Conservation (phyloP, 140 eudicot genomes). For the Ambrosia hybrid region DNA sequence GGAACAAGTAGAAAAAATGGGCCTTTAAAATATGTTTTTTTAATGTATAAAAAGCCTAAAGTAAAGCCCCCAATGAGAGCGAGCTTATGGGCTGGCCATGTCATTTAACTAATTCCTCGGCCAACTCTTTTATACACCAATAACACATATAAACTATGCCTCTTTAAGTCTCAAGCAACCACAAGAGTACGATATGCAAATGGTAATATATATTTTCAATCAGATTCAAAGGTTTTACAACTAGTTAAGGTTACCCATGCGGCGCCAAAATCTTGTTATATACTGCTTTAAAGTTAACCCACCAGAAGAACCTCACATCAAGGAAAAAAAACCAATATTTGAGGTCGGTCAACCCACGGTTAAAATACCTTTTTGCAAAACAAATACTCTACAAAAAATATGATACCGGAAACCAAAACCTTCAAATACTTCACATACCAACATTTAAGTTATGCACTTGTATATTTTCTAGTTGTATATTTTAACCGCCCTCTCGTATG, state of each 20-base stretch:
- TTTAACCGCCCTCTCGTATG: slow-evolving; percentile 79
- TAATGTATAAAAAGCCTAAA: too few relatives aligned
- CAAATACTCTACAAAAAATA: slow-evolving; percentile 14
- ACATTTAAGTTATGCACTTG: background rate
- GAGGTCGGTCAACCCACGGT: slow-evolving; percentile 9
- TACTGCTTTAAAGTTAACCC: slow-evolving; percentile 33
- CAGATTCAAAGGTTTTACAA: background rate
- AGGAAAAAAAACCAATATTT: slow-evolving; percentile 8
- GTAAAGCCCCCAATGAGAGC: too few relatives aligned
- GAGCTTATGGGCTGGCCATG: too few relatives aligned
- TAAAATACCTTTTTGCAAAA: slow-evolving; percentile 21
- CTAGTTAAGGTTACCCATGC: too few relatives aligned
- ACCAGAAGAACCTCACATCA: background rate
- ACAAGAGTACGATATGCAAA: background rate
- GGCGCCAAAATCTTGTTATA: slow-evolving; percentile 20
- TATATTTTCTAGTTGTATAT: slow-evolving; percentile 52
- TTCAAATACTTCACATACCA: slow-evolving; percentile 32
- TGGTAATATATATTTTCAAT: background rate
- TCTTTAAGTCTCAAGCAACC: background rate
- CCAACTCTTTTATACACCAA: too few relatives aligned
- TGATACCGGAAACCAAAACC: slow-evolving; percentile 18
- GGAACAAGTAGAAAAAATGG: too few relatives aligned
- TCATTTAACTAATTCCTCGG: too few relatives aligned
- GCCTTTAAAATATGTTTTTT: too few relatives aligned
- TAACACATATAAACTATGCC: background rate